Evolutionary conservation across 345 rosid species (phyloP).

Genomic region (Garcia nutans): DNA sequence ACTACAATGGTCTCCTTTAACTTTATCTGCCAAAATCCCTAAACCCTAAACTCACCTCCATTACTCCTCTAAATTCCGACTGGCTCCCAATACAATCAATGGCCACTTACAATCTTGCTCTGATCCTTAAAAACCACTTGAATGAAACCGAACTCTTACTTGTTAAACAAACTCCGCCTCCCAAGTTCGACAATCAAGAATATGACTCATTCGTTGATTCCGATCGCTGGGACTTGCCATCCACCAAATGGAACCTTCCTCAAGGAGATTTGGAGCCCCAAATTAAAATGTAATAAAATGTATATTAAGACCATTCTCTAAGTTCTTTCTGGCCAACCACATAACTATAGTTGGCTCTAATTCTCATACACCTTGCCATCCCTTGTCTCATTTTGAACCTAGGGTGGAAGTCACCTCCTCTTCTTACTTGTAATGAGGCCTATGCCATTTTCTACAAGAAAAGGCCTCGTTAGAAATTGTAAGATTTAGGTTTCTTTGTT

Average conservation of each 20-base stretch:
- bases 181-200: slow-evolving; percentile 50
- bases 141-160: slow-evolving; percentile 50
- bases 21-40: background rate
- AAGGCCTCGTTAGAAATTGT: background rate
- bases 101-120: slow-evolving; percentile 52
- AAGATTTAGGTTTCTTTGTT: background rate
- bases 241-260: slow-evolving; percentile 33
- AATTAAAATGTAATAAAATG: background rate
- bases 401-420: background rate
- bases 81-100: slow-evolving; percentile 13
- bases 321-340: background rate
- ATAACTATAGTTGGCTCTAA: background rate
- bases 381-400: background rate
- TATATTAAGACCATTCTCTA: background rate
- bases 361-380: background rate
- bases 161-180: slow-evolving; percentile 59
- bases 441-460: background rate
- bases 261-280: slow-evolving; percentile 28
- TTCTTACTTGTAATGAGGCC: background rate
- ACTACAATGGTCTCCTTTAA: background rate
- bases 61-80: no score
- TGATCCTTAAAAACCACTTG: slow-evolving; percentile 40
- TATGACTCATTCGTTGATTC: slow-evolving; percentile 73
- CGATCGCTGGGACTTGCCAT: slow-evolving; percentile 86
- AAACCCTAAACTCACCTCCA: background rate